phyloP scores from a whole-genome alignment of 257 asterid genomes.

The Plantago elongata region DNA sequence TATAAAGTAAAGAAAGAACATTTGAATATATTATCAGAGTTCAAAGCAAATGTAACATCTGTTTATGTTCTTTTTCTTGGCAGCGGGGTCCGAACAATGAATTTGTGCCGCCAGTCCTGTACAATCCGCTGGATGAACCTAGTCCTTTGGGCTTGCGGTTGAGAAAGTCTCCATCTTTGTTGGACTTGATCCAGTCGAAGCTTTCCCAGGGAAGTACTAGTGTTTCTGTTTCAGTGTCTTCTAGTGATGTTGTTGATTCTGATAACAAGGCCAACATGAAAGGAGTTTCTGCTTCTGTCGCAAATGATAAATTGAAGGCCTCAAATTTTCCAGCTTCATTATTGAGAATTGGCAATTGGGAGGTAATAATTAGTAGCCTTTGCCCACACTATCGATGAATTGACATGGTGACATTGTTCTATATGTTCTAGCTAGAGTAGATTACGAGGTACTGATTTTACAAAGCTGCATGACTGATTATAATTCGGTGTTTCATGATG shows the following conservation, averaged over 20 bases:
- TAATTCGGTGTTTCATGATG: background rate
- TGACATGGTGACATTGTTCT: background rate
- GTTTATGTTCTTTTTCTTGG: background rate
- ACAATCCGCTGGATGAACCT: constrained; percentile 48
- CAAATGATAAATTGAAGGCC: constrained; percentile 73
- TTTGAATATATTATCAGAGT: too few relatives aligned
- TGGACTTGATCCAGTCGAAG: constrained; percentile 45
- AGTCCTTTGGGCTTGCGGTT: constrained; percentile 50
- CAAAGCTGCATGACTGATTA: background rate
- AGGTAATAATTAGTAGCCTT: constrained; percentile 40
- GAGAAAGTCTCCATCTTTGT: constrained; percentile 47
- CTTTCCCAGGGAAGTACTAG: constrained; percentile 31
- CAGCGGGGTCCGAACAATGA: constrained; percentile 30
- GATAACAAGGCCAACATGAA: constrained; percentile 31
- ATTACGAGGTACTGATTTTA: background rate
- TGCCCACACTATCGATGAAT: constrained; percentile 1
- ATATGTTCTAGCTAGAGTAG: background rate
- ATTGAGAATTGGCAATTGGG: constrained; percentile 81
- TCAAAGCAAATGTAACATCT: too few relatives aligned
- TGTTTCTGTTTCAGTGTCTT: constrained; percentile 1
- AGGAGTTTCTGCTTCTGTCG: constrained; percentile 31
- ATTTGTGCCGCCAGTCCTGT: constrained; percentile 25
- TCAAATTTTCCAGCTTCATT: constrained; percentile 61
- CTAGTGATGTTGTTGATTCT: constrained; percentile 26
- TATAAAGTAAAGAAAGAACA: too few relatives aligned